Evolutionary conservation across 108 stramenopile species (phyloP), one percentile per base, ranked within the genome.

Genomic region (Nitzschia sp.): DNA sequence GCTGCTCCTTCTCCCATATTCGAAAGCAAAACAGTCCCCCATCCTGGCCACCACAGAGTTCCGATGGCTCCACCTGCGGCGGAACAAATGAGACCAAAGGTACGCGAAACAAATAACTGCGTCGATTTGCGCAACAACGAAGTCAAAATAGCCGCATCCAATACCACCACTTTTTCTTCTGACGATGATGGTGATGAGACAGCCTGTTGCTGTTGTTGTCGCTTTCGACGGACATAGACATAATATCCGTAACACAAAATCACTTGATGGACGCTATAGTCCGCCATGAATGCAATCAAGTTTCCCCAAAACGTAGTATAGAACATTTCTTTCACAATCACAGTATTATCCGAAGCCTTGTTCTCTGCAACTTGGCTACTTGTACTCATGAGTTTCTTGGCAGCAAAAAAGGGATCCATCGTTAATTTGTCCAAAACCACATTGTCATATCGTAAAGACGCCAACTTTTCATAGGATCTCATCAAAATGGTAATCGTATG

Each of bases 201-300:
- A 64, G 29, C 38, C 15, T 15, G 6, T 15, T 3, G 48, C 4
- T 19, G 3, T 53, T 36, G 61, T 32, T 70, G 53, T 34, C 38
- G 56, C 33, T 63, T 67, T 44, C 74, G 67, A 16, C 62, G 68
- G 21, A 73, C 44, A 57, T 79, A 83, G 2, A 63, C 31, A 57
- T 81, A 83, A 66, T 87, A 87, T 16, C 71, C 80, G 60, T 72
- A 87, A 27, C 58, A 53, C n/a, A 87, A 32, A 57, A 83, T 71
- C 15, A 56, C 61, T 68, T 87, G 80, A 45, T 83, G 82, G 29
- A 87, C 71, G 44, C 68, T 79, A 32, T 79, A 87, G 33, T 87
- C 85, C 9, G 85, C 79, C 45, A 81, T 34, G 53, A 64, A 87
- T 11, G 68, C 55, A 58, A 87, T 73, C 31, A 79, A 17, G 58